Evolutionary conservation across 441 rosid species (phyloP).

Genomic region (Erodium trifolium): DNA sequence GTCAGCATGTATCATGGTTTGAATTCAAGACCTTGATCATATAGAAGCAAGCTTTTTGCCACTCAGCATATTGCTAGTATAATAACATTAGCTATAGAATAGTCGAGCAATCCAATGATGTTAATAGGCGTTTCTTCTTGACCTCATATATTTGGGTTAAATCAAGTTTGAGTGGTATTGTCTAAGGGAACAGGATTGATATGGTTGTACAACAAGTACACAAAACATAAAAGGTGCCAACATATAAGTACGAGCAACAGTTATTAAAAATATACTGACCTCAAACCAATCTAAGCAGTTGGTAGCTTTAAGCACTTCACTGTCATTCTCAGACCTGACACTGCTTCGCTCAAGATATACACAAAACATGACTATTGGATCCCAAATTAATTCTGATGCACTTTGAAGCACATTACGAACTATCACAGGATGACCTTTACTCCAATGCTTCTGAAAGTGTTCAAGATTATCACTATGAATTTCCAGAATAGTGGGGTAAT

Average conservation of each 20-base stretch:
- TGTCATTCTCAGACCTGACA: conserved; percentile 34
- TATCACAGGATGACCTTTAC: conserved; percentile 87
- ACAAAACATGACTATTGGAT: conserved; percentile 80
- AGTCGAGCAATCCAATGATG: neutral
- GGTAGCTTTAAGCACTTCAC: conserved; percentile 25
- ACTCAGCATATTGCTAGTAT: neutral
- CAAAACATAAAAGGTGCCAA: neutral
- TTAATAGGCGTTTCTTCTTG: neutral
- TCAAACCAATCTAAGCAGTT: conserved; percentile 77
- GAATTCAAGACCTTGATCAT: no score
- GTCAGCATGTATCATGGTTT: no score
- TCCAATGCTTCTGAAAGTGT: conserved; percentile 96
- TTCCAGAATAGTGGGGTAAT: conserved; percentile 48
- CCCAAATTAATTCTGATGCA: conserved; percentile 63
- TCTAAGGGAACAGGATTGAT: neutral
- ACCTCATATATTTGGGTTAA: neutral
- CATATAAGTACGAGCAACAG: neutral
- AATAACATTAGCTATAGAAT: neutral
- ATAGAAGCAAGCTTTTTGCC: no score
- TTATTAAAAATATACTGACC: conserved; percentile 40
- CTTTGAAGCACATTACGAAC: conserved; percentile 60
- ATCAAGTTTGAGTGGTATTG: neutral
- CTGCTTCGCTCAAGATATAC: conserved; percentile 57
- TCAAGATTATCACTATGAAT: conserved; percentile 60
- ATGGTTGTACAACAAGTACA: neutral